Conservation (phyloP, 2,329 filamentous ascomycete species). For the Paraconiothyrium sp. region DNA sequence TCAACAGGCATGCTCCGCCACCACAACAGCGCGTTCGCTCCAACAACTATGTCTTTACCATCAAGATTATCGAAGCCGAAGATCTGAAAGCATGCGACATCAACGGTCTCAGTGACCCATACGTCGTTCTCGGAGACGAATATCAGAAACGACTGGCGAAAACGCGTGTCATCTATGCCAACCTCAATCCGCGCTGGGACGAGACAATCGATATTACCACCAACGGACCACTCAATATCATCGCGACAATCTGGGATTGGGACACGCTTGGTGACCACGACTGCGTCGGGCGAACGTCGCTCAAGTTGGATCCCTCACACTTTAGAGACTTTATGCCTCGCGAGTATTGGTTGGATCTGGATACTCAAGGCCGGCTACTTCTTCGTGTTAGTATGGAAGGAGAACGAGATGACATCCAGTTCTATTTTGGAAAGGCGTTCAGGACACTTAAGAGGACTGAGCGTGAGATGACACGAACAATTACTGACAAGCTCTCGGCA, state of each 20-base stretch:
- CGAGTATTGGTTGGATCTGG: conserved; percentile 97
- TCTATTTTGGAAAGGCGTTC: conserved; percentile 98
- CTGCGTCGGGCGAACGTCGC: conserved; percentile 93
- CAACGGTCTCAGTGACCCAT: conserved; percentile 92
- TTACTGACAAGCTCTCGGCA: conserved; percentile 96
- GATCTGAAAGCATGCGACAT: conserved; percentile 98
- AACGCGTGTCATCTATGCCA: conserved; percentile 89
- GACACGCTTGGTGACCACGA: conserved; percentile 97
- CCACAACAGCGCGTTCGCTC: conserved; percentile 73
- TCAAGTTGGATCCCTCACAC: conserved; percentile 97
- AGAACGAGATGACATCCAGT: conserved; percentile 96
- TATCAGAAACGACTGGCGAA: conserved; percentile 97
- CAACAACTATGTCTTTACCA: conserved; percentile 95
- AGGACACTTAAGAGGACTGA: conserved; percentile 93
- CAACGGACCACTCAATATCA: conserved; percentile 88
- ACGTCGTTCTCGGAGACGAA: conserved; percentile 95
- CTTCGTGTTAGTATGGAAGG: conserved; percentile 98
- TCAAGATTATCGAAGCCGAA: conserved; percentile 98
- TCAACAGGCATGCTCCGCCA: conserved; percentile 78
- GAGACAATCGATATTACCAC: conserved; percentile 97
- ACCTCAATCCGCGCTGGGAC: conserved; percentile 94
- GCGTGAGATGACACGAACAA: conserved; percentile 96
- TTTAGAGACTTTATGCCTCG: conserved; percentile 95
- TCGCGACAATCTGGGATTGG: conserved; percentile 98
- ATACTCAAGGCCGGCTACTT: conserved; percentile 90